Evolutionary conservation across 2,329 filamentous ascomycete genomes (phyloP).

Genomic region (Colletotrichum abscissum): DNA sequence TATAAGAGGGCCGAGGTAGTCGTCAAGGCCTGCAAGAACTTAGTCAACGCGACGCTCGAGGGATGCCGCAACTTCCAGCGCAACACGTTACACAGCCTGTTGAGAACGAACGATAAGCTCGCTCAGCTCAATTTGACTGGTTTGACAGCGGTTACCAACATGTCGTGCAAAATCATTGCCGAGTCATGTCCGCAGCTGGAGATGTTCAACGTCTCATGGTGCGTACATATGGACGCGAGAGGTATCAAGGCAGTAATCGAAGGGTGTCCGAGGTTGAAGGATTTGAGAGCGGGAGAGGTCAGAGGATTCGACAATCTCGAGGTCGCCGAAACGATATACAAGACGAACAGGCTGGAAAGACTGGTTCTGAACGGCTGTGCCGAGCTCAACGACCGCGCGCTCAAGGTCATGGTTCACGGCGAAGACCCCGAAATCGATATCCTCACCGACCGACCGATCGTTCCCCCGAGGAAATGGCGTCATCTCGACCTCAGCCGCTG

Average conservation of each 20-base stretch:
- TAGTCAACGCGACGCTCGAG: conserved; percentile 89
- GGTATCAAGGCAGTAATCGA: conserved; percentile 80
- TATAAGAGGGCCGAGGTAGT: conserved; percentile 82
- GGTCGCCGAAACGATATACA: conserved; percentile 80
- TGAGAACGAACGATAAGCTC: conserved; percentile 79
- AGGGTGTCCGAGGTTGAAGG: conserved; percentile 77
- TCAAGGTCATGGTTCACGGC: conserved; percentile 82
- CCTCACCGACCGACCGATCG: conserved; percentile 79
- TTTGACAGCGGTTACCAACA: conserved; percentile 82
- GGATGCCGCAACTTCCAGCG: conserved; percentile 87
- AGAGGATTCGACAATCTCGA: conserved; percentile 80
- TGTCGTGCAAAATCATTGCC: conserved; percentile 87
- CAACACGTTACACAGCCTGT: conserved; percentile 80
- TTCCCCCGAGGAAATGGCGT: conserved; percentile 81
- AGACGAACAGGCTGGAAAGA: conserved; percentile 84
- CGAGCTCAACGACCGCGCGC: conserved; percentile 79
- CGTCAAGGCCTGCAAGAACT: conserved; percentile 85
- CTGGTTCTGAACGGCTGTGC: conserved; percentile 84
- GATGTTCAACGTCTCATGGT: conserved; percentile 92
- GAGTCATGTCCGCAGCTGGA: conserved; percentile 85
- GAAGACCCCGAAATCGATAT: conserved; percentile 82
- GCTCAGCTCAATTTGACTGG: conserved; percentile 90
- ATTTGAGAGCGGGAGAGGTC: conserved; percentile 86
- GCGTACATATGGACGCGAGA: conserved; percentile 82
- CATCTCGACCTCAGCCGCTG: conserved; percentile 90